Conservation (phyloP, 2,329 filamentous ascomycete species). For the Fusarium lateritium region DNA sequence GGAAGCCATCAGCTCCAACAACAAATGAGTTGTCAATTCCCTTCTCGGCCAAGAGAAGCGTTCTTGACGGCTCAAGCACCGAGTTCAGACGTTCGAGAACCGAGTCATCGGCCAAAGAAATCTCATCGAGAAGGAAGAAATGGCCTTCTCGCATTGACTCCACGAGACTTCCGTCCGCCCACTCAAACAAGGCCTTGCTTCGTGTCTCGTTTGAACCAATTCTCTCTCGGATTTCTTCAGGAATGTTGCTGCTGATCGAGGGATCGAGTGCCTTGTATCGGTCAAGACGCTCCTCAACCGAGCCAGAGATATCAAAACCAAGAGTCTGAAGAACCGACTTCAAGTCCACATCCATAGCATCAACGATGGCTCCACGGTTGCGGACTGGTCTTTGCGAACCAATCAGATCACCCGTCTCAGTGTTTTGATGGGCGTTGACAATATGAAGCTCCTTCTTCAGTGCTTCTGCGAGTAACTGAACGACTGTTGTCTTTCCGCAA, state of each 20-base stretch:
- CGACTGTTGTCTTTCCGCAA: constrained; percentile 97
- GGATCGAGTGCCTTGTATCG: constrained; percentile 67
- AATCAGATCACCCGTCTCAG: constrained; percentile 97
- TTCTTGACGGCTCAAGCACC: constrained; percentile 89
- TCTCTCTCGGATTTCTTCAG: constrained; percentile 62
- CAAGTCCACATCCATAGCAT: constrained; percentile 76
- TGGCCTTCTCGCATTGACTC: constrained; percentile 92
- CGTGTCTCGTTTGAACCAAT: constrained; percentile 69
- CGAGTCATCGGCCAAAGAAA: constrained; percentile 97
- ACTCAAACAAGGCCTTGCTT: constrained; percentile 92
- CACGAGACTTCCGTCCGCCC: constrained; percentile 94
- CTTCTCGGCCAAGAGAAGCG: constrained; percentile 93
- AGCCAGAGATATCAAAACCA: constrained; percentile 57
- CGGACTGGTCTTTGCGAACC: constrained; percentile 93
- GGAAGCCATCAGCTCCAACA: constrained; percentile 82
- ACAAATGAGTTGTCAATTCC: constrained; percentile 87
- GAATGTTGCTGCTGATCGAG: constrained; percentile 64
- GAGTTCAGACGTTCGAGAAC: constrained; percentile 97
- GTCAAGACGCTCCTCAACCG: constrained; percentile 70
- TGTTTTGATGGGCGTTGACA: constrained; percentile 98
- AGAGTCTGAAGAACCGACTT: constrained; percentile 60
- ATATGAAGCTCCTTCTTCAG: constrained; percentile 83
- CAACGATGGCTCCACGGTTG: constrained; percentile 82
- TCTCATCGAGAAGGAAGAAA: constrained; percentile 96
- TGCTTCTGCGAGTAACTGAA: constrained; percentile 90